Base-by-base conservation (phyloP, 2,329 filamentous ascomycete species). In the Plectosphaerella plurivora region DNA sequence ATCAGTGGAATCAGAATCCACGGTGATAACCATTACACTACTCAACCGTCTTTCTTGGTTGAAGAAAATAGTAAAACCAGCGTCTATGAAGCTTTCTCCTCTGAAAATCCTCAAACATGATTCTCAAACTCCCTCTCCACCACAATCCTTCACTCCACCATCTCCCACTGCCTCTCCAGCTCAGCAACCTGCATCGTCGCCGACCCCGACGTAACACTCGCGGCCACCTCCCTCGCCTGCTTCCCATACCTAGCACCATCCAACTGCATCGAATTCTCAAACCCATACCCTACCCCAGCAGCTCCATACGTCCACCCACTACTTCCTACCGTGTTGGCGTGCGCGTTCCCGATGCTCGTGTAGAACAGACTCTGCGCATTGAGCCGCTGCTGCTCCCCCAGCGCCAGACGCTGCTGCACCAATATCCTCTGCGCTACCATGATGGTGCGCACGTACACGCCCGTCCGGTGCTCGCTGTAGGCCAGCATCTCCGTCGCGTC, bases 81-180 rank as follows among this genome's bases (percentile, higher is more conserved):
- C 8, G 4, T 5, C 3, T 33, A 33, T 33, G 11, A 3, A 33
- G 8, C 28, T 12, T 33, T 5, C 7, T 33, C 28, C 4, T 3
- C 7, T 33, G 9, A 9, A 9, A 33, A 33, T 9, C 7, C 9
- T 33, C 28, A 33, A 33, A 33, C 10, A 28, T 28, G 25, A 5
- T 10, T 28, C 9, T 22, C 22, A 22, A 33, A 33, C 28, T 33
- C 11, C 28, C 7, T 8, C 11, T 12, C 16, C 41, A 9, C 16
- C 41, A 11, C 4, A 18, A n/a, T 3, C n/a, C 5, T 18, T 20
- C 16, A 69, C 54, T 72, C 70, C 46, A 69, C 67, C 46, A 63
- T 60, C 51, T 57, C 65, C 68, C 69, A 72, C 39, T 60, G 53
- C 50, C 60, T 55, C 55, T 71, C 68, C 46, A 73, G 49, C 53